Conservation (phyloP, 371 early-diverging fungal genomes). For the Lichtheimia ornata region DNA sequence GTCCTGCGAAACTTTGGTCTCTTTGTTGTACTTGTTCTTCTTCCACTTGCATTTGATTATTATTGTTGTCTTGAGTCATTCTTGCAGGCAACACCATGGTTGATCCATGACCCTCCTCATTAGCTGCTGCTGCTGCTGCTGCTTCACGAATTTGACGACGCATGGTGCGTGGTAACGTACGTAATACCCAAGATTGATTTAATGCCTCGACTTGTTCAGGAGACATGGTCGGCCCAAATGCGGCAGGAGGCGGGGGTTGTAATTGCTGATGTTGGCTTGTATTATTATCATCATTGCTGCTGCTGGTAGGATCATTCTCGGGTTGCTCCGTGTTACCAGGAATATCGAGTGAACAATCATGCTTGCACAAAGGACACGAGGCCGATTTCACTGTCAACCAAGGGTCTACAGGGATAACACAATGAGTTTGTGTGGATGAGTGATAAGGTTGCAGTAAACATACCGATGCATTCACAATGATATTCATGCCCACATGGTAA, state of each 20-base stretch:
- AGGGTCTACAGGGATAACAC: conserved; percentile 32
- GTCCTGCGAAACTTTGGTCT: conserved; percentile 6
- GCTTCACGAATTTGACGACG: conserved; percentile 42
- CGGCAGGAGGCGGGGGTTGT: conserved; percentile 18
- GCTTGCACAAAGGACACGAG: conserved; percentile 58
- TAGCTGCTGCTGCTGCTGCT: conserved; percentile 13
- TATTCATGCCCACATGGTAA: conserved; percentile 82
- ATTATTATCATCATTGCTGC: conserved; percentile 5
- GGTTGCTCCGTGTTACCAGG: conserved; percentile 11
- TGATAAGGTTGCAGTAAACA: conserved; percentile 14
- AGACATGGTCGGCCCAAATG: conserved; percentile 48
- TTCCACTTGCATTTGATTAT: neutral
- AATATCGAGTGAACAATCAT: conserved; percentile 45
- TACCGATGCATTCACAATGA: conserved; percentile 84
- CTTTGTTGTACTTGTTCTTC: neutral
- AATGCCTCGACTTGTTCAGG: conserved; percentile 46
- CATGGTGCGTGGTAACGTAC: conserved; percentile 50
- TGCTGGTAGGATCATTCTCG: conserved; percentile 2
- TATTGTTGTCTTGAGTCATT: conserved; percentile 3
- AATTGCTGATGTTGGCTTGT: conserved; percentile 7
- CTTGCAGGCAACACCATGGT: conserved; percentile 16
- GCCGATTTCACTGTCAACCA: conserved; percentile 60
- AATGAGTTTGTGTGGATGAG: no score
- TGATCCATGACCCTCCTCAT: neutral
- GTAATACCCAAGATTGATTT: conserved; percentile 48